These are phyloP conservation scores for Cystofilobasidium ferigula DNA, from an alignment of 768 basidiomycete genomes.

Conservation along the genomic window DNA sequence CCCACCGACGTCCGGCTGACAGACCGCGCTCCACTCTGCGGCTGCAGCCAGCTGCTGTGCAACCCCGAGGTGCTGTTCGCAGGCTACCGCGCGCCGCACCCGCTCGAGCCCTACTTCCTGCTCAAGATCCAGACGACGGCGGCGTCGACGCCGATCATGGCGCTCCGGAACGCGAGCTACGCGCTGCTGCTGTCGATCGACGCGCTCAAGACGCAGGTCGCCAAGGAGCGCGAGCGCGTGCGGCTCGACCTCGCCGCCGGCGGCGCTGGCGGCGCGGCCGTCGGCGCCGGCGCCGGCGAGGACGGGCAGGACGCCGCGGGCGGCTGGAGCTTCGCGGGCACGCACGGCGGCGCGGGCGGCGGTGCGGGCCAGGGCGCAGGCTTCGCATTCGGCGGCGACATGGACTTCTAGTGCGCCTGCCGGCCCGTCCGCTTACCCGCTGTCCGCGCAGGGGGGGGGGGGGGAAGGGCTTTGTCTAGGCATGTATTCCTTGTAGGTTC, in stretches of 20 bases:
- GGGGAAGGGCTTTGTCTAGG: too few relatives aligned
- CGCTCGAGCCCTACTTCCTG: slow-evolving; percentile 83
- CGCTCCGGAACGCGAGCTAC: slow-evolving; percentile 71
- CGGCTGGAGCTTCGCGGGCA: slow-evolving; percentile 1
- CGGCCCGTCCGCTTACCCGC: too few relatives aligned
- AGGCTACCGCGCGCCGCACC: slow-evolving; percentile 96
- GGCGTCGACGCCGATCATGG: slow-evolving; percentile 62
- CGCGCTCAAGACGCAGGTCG: slow-evolving; percentile 38
- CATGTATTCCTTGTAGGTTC: too few relatives aligned
- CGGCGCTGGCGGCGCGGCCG: neutral
- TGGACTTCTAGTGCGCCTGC: slow-evolving; percentile 18
- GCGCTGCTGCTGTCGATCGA: slow-evolving; percentile 58
- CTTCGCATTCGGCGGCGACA: slow-evolving; percentile 4
- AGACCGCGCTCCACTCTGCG: neutral
- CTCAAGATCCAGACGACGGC: slow-evolving; percentile 96
- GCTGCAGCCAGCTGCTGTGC: slow-evolving; percentile 67
- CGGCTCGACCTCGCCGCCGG: neutral
- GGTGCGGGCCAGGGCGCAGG: slow-evolving; percentile 1
- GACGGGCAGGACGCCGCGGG: neutral
- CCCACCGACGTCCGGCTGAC: too few relatives aligned
- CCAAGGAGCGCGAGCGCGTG: neutral
- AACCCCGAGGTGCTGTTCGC: slow-evolving; percentile 86
- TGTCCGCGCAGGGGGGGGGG: too few relatives aligned
- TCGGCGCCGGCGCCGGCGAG: neutral
- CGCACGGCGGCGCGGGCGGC: too few relatives aligned